A percentile compares a stretch with the other conserved stretches of the same genome.
Conservation (phyloP, 2,329 filamentous ascomycete genomes). For the Epichloe sibirici region DNA sequence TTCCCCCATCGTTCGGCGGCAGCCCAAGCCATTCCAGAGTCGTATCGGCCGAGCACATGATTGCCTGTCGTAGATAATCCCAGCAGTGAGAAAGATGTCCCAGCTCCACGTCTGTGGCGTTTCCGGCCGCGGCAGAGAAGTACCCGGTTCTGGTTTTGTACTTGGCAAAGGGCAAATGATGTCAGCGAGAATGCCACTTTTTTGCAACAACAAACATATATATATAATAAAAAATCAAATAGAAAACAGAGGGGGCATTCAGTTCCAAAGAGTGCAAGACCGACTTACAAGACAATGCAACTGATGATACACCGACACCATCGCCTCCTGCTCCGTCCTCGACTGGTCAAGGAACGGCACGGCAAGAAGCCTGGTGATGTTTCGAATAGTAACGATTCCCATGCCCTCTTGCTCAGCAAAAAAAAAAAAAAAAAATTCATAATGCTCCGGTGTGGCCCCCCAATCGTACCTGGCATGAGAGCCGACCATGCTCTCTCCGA, state of each 20-base stretch:
- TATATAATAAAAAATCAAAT: too few relatives aligned
- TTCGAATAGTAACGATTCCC: background rate
- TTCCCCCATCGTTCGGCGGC: background rate
- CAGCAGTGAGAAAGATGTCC: conserved; percentile 1
- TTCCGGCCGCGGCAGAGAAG: background rate
- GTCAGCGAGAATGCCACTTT: background rate
- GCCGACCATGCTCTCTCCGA: background rate
- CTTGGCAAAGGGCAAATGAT: background rate
- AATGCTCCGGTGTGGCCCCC: background rate
- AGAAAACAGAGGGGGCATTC: too few relatives aligned
- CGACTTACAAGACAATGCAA: conserved; percentile 1
- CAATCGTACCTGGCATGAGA: background rate
- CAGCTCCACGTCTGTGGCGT: background rate
- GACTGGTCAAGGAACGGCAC: background rate
- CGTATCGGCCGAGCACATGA: conserved; percentile 2
- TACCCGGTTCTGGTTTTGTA: background rate
- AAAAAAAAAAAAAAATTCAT: background rate
- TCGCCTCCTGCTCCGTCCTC: background rate
- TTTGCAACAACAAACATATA: too few relatives aligned
- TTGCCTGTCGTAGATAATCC: background rate
- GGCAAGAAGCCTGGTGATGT: background rate
- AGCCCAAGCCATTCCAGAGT: background rate
- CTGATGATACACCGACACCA: conserved; percentile 1
- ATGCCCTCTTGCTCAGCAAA: background rate
- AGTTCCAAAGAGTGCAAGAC: background rate